A percentile compares a stretch with the other conserved stretches of the same genome.
These are phyloP conservation scores for Pseudohalonectria lignicola DNA, from an alignment of 2,329 filamentous ascomycete genomes.

Conservation along the genomic window DNA sequence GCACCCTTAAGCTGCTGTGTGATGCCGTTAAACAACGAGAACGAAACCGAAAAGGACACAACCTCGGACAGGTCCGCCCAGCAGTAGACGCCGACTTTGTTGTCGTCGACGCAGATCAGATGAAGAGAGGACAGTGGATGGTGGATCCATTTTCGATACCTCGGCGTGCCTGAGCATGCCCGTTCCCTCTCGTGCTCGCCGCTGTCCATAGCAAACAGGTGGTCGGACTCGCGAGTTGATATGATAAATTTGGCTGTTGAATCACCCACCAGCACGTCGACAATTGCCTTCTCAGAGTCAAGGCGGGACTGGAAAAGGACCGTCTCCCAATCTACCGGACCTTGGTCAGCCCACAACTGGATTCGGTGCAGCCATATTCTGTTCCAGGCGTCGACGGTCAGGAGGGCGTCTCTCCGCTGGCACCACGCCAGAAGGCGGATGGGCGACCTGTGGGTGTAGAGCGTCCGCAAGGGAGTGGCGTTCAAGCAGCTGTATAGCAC, in stretches of 20 bases:
- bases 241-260: conserved; percentile 16
- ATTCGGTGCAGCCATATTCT: conserved; percentile 10
- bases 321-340: too few species aligned
- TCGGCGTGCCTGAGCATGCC: too few species aligned
- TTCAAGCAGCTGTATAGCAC: conserved; percentile 16
- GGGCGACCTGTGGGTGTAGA: conserved; percentile 17
- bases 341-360: too few species aligned
- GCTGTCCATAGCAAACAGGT: conserved; percentile 15
- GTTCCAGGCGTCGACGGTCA: conserved; percentile 17
- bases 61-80: conserved; percentile 20
- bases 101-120: conserved; percentile 16
- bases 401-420: conserved; percentile 11
- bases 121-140: conserved; percentile 12
- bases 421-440: conserved; percentile 17
- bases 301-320: conserved; percentile 12
- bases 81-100: conserved; percentile 11
- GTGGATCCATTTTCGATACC: too few species aligned
- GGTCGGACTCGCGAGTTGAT: conserved; percentile 18
- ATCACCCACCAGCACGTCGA: conserved; percentile 15
- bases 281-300: conserved; percentile 12
- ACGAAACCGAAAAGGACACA: too few species aligned
- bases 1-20: too few species aligned
- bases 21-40: too few species aligned
- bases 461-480: conserved; percentile 11
- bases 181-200: conserved; percentile 12